Evolutionary conservation across 805 yeast species (phyloP), one percentile per base, ranked within the genome.

Genomic region (Yueomyces sp.): DNA sequence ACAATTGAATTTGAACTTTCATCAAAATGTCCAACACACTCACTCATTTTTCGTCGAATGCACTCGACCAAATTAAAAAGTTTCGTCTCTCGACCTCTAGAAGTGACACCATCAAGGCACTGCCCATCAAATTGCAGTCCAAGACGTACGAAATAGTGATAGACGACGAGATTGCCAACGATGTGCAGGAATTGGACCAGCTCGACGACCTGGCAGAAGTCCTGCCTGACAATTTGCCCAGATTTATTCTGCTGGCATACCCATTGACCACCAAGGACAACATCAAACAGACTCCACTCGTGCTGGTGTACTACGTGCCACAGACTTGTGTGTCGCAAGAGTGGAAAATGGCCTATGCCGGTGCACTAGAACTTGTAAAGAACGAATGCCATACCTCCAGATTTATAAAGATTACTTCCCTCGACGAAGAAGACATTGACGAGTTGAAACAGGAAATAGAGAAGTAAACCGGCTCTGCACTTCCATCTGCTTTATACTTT

Each of bases 291-390:
- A 70, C 76, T 7, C 96, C 95, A 3, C 70, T 82, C 48, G 85
- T 87, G 2, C 61, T 88, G 57, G 52, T 88, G n/a, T 88, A 86
- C 60, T 88, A 88, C 79, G 73, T 85, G 47, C 96, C 96, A 3
- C 81, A 80, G 28, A 85, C 94, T 0, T 71, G 85, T n/a, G 65
- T 61, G 4, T 81, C 84, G 19, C 90, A 81, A 57, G 84, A 82
- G 44, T 69, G 74, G 55, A 79, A 81, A 60, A 88, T 87, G 96
- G 64, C 85, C 41, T 87, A 86, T 53, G 96, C 96, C 1, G 94
- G 92, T 4, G 94, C 95, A 2, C 74, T 85, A 27, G 96, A 88
- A 58, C 63, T 81, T 49, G 72, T 88, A 45, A 72, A 90, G 60
- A 78, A 75, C 41, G 79, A 81, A 51, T 81, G 88, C n/a, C 85